Base-by-base conservation (phyloP, 2,329 filamentous ascomycete genomes). In the Neocucurbitaria cava region DNA sequence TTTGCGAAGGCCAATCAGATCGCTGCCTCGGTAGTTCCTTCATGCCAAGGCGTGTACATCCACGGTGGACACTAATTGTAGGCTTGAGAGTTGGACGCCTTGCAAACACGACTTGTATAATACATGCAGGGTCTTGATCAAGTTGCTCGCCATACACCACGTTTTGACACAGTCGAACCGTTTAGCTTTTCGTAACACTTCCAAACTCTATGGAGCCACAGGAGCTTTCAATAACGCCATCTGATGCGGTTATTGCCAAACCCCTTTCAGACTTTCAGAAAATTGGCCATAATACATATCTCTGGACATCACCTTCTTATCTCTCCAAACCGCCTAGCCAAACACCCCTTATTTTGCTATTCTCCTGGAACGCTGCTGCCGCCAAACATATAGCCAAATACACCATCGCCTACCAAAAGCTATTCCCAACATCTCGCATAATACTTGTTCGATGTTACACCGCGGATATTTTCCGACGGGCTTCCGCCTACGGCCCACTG, bases 311-410 rank as follows among this genome's bases (percentile, higher is more conserved):
- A 2, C 21, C 54, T 1, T 11, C 58, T 0, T 68, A 63, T 39
- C 49, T 52, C 2, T 45, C 62, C 3, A 44, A 49, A 33, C 23
- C 58, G 3, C 3, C 44, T 8, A 39, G 35, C 15, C 38, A 57
- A 51, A 60, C 58, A 9, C 68, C 69, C 0, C 61, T 76, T 1
- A 64, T 76, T 21, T 44, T 76, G 1, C 47, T 76, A 13, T 73
- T 69, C 48, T 53, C 71, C 1, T 76, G 74, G 74, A 74, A 73
- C 47, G 71, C 63, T 4, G 74, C 73, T 8, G 69, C 66, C 5
- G 53, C 68, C 46, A 72, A 72, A 28, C 71, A 76, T 55, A 74
- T 76, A 8, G 70, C 70, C 10, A 76, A 76, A 57, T 76, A 76
- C 58, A 74, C 69, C 5, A 44, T 62, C 15, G 45, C 61, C 2